Evolutionary conservation across 2,329 filamentous ascomycete genomes (phyloP).

Genomic region (Calonectria pauciramosa): DNA sequence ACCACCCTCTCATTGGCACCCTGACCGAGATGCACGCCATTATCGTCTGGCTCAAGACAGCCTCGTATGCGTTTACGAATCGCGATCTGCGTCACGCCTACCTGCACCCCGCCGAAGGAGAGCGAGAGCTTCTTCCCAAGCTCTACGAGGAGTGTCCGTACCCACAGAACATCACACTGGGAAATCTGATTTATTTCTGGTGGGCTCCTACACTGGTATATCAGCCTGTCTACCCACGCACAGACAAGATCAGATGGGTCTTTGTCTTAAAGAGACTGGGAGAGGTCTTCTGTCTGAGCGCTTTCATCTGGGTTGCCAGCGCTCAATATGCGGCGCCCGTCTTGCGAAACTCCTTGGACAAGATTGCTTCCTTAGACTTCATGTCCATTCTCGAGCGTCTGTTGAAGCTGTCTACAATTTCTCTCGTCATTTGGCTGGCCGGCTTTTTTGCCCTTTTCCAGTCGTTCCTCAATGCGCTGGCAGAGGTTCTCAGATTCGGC

Average conservation of each 20-base stretch:
- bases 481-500: slow-evolving; percentile 90
- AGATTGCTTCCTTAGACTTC: slow-evolving; percentile 85
- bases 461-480: slow-evolving; percentile 89
- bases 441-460: slow-evolving; percentile 98
- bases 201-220: slow-evolving; percentile 97
- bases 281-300: slow-evolving; percentile 82
- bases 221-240: slow-evolving; percentile 95
- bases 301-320: slow-evolving; percentile 95
- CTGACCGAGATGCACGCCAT: slow-evolving; percentile 92
- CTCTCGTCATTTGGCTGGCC: slow-evolving; percentile 95
- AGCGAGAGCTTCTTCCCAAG: slow-evolving; percentile 80
- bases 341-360: slow-evolving; percentile 89
- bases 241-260: slow-evolving; percentile 83
- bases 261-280: slow-evolving; percentile 88
- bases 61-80: slow-evolving; percentile 97
- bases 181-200: slow-evolving; percentile 96
- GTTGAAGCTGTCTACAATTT: slow-evolving; percentile 96
- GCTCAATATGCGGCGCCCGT: slow-evolving; percentile 96
- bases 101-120: slow-evolving; percentile 78
- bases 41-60: slow-evolving; percentile 95
- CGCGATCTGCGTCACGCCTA: slow-evolving; percentile 93
- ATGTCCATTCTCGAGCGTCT: slow-evolving; percentile 88
- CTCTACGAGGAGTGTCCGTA: slow-evolving; percentile 90
- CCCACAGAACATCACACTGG: slow-evolving; percentile 88
- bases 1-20: slow-evolving; percentile 94